Conservation (phyloP, 2,329 filamentous ascomycete species). For the Didymella keratinophila region DNA sequence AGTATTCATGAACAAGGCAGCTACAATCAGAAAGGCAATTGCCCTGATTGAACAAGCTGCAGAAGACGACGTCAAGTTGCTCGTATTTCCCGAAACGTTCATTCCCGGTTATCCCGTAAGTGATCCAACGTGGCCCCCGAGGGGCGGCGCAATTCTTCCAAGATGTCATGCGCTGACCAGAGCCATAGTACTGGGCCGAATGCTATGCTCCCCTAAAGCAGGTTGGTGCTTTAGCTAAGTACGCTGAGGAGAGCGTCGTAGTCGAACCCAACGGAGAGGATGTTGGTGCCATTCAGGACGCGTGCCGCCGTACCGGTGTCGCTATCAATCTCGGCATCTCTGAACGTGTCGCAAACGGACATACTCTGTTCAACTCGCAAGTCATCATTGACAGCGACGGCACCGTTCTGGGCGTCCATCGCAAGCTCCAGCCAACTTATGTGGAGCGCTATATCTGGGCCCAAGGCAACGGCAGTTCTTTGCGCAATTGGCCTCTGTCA, state of each 20-base stretch:
- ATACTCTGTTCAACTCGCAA: conserved; percentile 50
- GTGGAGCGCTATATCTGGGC: conserved; percentile 48
- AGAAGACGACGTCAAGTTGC: conserved; percentile 39
- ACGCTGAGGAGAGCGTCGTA: conserved; percentile 48
- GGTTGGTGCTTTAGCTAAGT: conserved; percentile 42
- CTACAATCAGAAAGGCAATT: conserved; percentile 45
- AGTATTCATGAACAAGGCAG: conserved; percentile 50
- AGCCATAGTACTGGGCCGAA: conserved; percentile 45
- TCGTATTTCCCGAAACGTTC: conserved; percentile 50
- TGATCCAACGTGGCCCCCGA: conserved; percentile 1
- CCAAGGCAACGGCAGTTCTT: conserved; percentile 44
- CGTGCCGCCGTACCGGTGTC: conserved; percentile 42
- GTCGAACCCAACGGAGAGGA: conserved; percentile 44
- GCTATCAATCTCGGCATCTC: conserved; percentile 48
- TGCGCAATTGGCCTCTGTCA: conserved; percentile 42
- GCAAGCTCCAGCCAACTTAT: conserved; percentile 51
- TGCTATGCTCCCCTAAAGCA: conserved; percentile 50
- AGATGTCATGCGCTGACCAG: conserved; percentile 19
- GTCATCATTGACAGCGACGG: conserved; percentile 46
- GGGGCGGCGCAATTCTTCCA: conserved; percentile 4
- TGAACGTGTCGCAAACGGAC: conserved; percentile 44
- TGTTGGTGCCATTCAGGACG: conserved; percentile 42
- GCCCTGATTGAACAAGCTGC: conserved; percentile 46
- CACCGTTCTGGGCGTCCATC: conserved; percentile 47
- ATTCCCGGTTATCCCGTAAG: conserved; percentile 48